phyloP scores from a whole-genome alignment of 495 filamentous ascomycete species.

The Aspergillus olivimuriae region DNA sequence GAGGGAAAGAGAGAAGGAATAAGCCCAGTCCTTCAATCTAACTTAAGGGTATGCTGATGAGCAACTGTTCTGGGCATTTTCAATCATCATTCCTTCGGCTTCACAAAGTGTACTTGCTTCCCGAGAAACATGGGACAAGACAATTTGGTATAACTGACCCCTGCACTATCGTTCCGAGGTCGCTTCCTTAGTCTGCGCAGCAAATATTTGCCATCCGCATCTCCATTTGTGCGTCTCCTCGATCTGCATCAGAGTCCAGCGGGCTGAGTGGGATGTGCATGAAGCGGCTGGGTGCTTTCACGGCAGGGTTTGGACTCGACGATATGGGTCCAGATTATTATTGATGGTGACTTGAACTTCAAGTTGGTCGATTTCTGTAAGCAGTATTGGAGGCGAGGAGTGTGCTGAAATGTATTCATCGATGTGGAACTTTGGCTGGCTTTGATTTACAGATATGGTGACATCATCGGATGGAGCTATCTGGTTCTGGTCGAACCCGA shows the following conservation, averaged over 20 bases:
- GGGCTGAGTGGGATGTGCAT: constrained; percentile 10
- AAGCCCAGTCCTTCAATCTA: too few relatives aligned
- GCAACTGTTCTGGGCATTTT: too few relatives aligned
- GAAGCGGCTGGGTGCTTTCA: constrained; percentile 7
- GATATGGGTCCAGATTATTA: constrained; percentile 8
- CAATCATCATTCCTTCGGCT: too few relatives aligned
- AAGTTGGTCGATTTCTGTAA: constrained; percentile 5
- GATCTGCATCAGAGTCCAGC: constrained; percentile 1
- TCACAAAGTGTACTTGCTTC: constrained; percentile 10
- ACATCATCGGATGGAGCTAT: too few relatives aligned
- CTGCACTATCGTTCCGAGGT: constrained; percentile 27
- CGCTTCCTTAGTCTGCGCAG: constrained; percentile 37
- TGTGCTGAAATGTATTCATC: too few relatives aligned
- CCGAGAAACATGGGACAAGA: constrained; percentile 10
- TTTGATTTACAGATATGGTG: too few relatives aligned
- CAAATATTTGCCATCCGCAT: constrained; percentile 38
- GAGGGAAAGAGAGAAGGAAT: too few relatives aligned
- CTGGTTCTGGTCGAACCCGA: too few relatives aligned
- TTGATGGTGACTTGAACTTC: constrained; percentile 8
- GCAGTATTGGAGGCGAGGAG: constrained; percentile 2
- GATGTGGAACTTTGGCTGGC: too few relatives aligned
- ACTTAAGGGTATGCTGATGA: too few relatives aligned
- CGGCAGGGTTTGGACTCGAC: constrained; percentile 5
- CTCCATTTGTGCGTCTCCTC: constrained; percentile 24
- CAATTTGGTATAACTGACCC: constrained; percentile 33